These are phyloP conservation scores for Phytophthora meadii DNA, from an alignment of 352 stramenopile genomes.

Conservation along the genomic window DNA sequence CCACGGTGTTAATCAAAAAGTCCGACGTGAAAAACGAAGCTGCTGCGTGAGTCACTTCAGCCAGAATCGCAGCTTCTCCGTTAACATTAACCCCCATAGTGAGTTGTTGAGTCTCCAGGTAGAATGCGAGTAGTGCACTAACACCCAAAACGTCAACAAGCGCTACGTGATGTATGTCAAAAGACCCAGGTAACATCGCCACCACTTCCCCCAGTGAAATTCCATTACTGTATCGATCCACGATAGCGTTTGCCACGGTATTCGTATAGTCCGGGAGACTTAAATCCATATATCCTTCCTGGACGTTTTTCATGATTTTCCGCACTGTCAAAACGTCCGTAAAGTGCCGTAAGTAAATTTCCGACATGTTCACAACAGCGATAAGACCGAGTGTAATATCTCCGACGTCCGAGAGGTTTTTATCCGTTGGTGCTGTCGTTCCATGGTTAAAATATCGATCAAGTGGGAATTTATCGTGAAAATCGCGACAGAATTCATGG, in stretches of 20 bases:
- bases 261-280: constrained; percentile 34
- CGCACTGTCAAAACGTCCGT: constrained; percentile 36
- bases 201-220: constrained; percentile 36
- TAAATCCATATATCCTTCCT: constrained; percentile 38
- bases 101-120: constrained; percentile 38
- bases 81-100: constrained; percentile 51
- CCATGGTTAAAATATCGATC: constrained; percentile 45
- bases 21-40: constrained; percentile 40
- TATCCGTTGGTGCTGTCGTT: constrained; percentile 8
- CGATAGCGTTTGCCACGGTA: constrained; percentile 28
- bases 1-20: constrained; percentile 40
- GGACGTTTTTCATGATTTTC: constrained; percentile 50
- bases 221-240: constrained; percentile 32
- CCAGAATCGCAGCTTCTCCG: constrained; percentile 43
- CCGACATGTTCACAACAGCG: constrained; percentile 37
- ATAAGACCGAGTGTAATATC: constrained; percentile 31
- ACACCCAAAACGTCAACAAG: constrained; percentile 43
- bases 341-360: constrained; percentile 47
- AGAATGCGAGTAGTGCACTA: constrained; percentile 26
- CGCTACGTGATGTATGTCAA: constrained; percentile 32
- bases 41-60: constrained; percentile 44
- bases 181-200: constrained; percentile 29
- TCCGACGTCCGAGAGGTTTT: constrained; percentile 39
- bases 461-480: constrained; percentile 35
- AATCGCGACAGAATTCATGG: constrained; percentile 54